These are phyloP conservation scores for Akebia trifoliata DNA, from an alignment of 164 flowering plant genomes.

Conservation along the genomic window DNA sequence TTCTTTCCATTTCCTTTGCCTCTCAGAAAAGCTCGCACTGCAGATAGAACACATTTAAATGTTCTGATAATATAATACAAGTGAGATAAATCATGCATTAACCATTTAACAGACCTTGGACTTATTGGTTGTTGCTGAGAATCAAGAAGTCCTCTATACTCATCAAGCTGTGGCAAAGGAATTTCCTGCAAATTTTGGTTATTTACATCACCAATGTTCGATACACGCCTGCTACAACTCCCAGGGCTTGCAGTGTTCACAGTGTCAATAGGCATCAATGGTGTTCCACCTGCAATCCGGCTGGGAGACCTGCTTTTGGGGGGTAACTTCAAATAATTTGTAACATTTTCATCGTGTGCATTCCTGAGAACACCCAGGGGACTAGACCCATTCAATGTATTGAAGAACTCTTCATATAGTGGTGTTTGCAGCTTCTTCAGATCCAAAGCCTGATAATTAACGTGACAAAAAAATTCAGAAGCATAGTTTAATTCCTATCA, in stretches of 20 bases:
- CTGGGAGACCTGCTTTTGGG: conserved; percentile 58
- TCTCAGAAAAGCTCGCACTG: conserved; percentile 49
- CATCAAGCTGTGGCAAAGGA: conserved; percentile 30
- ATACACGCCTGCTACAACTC: conserved; percentile 30
- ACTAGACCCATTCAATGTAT: conserved; percentile 41
- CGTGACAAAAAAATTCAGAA: too few species aligned
- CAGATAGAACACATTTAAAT: background rate
- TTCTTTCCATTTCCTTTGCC: conserved; percentile 67
- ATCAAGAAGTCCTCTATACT: conserved; percentile 29
- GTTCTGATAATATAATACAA: too few species aligned
- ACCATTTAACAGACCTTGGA: conserved; percentile 38
- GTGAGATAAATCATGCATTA: too few species aligned
- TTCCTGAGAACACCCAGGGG: conserved; percentile 21
- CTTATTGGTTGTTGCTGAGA: conserved; percentile 34
- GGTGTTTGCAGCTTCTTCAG: conserved; percentile 69
- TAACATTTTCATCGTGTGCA: conserved; percentile 28
- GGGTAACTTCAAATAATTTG: conserved; percentile 40
- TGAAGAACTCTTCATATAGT: conserved; percentile 57
- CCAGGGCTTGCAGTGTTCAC: conserved; percentile 33
- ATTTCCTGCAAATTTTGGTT: conserved; percentile 31
- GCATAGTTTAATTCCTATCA: too few species aligned
- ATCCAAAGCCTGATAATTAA: conserved; percentile 67
- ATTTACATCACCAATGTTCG: conserved; percentile 26
- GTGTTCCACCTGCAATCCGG: conserved; percentile 30
- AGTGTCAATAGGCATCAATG: conserved; percentile 31